Evolutionary conservation across 1,139 yeast genomes (phyloP), one percentile per base, ranked within the genome.

Genomic region (Saccharomyces uvarum): DNA sequence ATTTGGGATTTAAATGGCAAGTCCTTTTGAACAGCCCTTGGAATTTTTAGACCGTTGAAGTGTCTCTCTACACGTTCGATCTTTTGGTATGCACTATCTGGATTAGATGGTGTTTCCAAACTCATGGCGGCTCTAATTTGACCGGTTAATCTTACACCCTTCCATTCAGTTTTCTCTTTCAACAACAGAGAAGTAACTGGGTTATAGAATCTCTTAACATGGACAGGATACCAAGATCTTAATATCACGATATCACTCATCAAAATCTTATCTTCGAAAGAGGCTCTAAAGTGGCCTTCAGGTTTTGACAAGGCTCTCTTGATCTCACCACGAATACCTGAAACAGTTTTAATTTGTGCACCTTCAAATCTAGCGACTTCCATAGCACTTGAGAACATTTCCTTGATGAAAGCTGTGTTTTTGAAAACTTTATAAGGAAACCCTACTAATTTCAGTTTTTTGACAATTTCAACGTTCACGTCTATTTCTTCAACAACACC

Each of bases 311-410:
- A 76, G 0, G 98, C 99, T 62, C 97, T 80, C 70, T 95, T 95
- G 63, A 95, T 91, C 71, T 95, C 99, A 70, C 99, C 99, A 64
- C 99, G 77, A 57, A 95, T 89, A 55, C 99, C 99, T 2, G 97
- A 88, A 4, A 95, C 99, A 0, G 99, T 93, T 71, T 91, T 85
- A 66, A 95, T 88, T 47, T 91, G 85, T 0, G 99, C 99, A 56
- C 99, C 99, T 75, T 95, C 99, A 68, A 95, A 95, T 70, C 91
- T 88, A 49, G 98, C 98, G 55, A 91, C 97, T 73, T 95, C 99
- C 72, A 95, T 78, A 0, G 96, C 80, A 56, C 95, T 85, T 28
- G 86, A 79, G 70, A 95, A 95, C 99, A 95, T 95, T 67, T 91
- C 98, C 72, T 89, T 91, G 67, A 95, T 84, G 68, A 95, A 95